Base-by-base conservation (phyloP, 1,284 basidiomycete genomes). In the Phellopilus nigrolimitatus region DNA sequence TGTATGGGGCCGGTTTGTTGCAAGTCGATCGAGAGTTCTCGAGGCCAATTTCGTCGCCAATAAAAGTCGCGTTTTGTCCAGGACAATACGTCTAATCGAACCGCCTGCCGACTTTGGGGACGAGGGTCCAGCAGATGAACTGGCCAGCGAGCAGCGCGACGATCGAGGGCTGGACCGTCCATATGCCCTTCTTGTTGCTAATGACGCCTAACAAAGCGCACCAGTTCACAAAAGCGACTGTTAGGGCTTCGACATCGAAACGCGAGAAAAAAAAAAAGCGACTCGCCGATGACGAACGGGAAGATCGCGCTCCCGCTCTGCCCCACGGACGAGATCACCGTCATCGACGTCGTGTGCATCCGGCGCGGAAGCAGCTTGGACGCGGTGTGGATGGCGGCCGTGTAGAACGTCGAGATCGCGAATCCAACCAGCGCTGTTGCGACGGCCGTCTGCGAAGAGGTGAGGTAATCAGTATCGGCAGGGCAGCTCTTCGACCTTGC, bases 231-330 rank as follows among this genome's bases (percentile, higher is more conserved):
- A n/a, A n/a, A n/a, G 28, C 30, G 40, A 15, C 37, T 21, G 27
- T 1, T 6, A 36, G 6, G 27, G 33, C n/a, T 34, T 3, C 24
- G n/a, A 31, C 9, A n/a, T 6, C n/a, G 21, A 28, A 17, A 17
- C 25, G 40, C 28, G 4, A 37, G 34, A 17, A 3, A 17, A 8
- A 7, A 37, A 15, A 1, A 7, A 21, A 36, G 31, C 2, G 1
- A 5, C 25, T 34, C 28, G 34, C 65, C 65, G 37, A 65, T 57
- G n/a, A 68, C 53, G 44, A 68, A 59, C 40, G 66, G 65, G 62
- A 66, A 68, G 37, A 66, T 60, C 25, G 65, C 65, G 51, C 65
- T 66, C 5, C 66, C 66, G 56, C 63, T 66, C 55, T 68, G 64
- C 13, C 64, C 64, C 15, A 68, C 55, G 19, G 63, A 62, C 47